Conservation (phyloP, 805 yeast genomes). For the Candida nonsorbophila region DNA sequence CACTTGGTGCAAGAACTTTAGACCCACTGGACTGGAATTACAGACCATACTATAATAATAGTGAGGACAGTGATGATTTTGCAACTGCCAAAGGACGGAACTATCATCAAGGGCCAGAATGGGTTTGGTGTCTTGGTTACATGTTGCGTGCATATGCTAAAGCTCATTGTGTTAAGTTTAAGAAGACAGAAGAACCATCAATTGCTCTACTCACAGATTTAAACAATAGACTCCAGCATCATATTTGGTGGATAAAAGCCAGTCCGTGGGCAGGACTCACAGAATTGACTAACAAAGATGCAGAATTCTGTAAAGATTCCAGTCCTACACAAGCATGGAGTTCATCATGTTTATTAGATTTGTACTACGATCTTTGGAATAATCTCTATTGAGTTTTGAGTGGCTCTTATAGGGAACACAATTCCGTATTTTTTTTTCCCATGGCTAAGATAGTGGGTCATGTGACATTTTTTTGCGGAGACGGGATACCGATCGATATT, state of each 20-base stretch:
- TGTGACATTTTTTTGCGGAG: too few species aligned
- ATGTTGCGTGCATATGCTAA: constrained; percentile 72
- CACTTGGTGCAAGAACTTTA: constrained; percentile 84
- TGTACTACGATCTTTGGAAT: constrained; percentile 59
- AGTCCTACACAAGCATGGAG: constrained; percentile 99
- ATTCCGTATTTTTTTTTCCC: too few species aligned
- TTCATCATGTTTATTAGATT: constrained; percentile 75
- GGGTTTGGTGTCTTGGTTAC: constrained; percentile 92
- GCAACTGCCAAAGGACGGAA: constrained; percentile 93
- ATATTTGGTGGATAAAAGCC: constrained; percentile 62
- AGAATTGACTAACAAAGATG: constrained; percentile 86
- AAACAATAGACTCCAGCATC: constrained; percentile 54
- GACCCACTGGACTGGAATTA: constrained; percentile 93
- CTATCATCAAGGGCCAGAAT: constrained; percentile 98
- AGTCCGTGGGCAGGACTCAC: constrained; percentile 93
- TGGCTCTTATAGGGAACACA: neutral
- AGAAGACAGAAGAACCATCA: constrained; percentile 33
- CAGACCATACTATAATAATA: constrained; percentile 80
- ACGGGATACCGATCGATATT: too few species aligned
- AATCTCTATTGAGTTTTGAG: neutral
- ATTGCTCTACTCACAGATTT: constrained; percentile 46
- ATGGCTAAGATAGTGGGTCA: too few species aligned
- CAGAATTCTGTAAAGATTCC: constrained; percentile 75
- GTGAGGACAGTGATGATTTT: constrained; percentile 79
- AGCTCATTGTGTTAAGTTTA: constrained; percentile 41